These are phyloP conservation scores for Phanerochaete carnosa DNA, from an alignment of 768 basidiomycete species.

Conservation along the genomic window DNA sequence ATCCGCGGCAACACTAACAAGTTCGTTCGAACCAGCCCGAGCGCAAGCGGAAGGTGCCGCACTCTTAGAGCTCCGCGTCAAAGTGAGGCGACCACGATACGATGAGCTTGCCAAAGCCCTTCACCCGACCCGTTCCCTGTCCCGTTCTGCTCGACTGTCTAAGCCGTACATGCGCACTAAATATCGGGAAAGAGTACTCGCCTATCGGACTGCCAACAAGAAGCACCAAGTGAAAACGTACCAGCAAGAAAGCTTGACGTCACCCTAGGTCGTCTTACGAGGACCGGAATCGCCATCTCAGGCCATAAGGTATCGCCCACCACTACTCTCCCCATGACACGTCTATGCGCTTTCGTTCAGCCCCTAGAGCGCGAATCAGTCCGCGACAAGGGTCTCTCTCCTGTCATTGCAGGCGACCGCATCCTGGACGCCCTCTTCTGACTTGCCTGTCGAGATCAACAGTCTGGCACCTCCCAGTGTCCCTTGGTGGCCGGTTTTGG, in stretches of 20 bases:
- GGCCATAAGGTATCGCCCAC: neutral
- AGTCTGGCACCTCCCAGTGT: neutral
- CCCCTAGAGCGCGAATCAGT: too few species aligned
- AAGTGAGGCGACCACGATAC: too few species aligned
- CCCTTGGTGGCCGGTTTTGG: neutral
- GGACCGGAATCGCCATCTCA: neutral
- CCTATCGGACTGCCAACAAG: neutral
- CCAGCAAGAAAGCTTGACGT: constrained; percentile 25
- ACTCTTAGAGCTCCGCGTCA: too few species aligned
- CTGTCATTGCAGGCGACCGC: neutral
- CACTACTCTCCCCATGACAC: neutral
- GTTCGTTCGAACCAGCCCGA: too few species aligned
- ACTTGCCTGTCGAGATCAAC: neutral
- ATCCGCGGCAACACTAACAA: too few species aligned
- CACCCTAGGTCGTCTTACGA: neutral
- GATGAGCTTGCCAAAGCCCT: too few species aligned
- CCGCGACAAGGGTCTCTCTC: neutral
- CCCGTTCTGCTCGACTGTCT: too few species aligned
- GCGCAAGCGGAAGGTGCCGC: too few species aligned
- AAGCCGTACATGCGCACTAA: too few species aligned
- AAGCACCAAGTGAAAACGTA: constrained; percentile 23
- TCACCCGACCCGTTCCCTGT: too few species aligned
- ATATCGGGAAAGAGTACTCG: neutral
- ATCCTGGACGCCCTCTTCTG: neutral
- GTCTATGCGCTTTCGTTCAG: too few species aligned